Base-by-base conservation (phyloP, 2,329 filamentous ascomycete species). In the Aaosphaeria arxii region DNA sequence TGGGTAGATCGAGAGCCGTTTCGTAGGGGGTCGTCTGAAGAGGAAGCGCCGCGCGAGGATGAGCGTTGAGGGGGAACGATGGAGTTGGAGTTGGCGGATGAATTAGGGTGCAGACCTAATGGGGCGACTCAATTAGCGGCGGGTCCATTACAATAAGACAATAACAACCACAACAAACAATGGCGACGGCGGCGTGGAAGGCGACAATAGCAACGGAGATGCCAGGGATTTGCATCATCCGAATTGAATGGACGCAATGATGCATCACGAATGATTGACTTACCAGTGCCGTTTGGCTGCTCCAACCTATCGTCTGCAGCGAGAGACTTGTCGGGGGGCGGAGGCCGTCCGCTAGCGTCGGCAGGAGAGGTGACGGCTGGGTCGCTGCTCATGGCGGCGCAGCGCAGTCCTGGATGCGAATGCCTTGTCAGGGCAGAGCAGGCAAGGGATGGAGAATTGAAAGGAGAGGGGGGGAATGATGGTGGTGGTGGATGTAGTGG, bases 331-430 rank as follows among this genome's bases (percentile, higher is more conserved):
- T 64, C 65, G 30, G 47, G 39, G 44, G 58, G 50, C 45, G 59
- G 59, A 35, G 63, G 52, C 45, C 54, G 62, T 29, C 45, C 56
- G 32, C 57, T 52, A 51, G 58, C 49, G 56, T 65, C 63, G 50
- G 57, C 45, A 33, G 62, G 48, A 24, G 11, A 28, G 48, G 59
- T 50, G 54, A 61, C 61, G 45, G 54, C 49, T 32, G 58, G 40
- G 50, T 66, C 59, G 55, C 61, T 49, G 64, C 66, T 71, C 70
- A 71, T 72, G 58, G 59, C 62, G 56, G 62, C 58, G 63, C 59
- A 43, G 45, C 48, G 44, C 48, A 40, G 33, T 50, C 51, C 54
- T 58, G 47, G 42, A 24, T 24, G 33, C 33, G n/a, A n/a, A 36
- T n/a, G 33, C n/a, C 33, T 9, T n/a, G 33, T 9, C 33, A 36